A percentile compares a stretch with the other conserved stretches of the same genome.
phyloP scores from a whole-genome alignment of 2,329 filamentous ascomycete genomes.

The Grosmannia clavigera region DNA sequence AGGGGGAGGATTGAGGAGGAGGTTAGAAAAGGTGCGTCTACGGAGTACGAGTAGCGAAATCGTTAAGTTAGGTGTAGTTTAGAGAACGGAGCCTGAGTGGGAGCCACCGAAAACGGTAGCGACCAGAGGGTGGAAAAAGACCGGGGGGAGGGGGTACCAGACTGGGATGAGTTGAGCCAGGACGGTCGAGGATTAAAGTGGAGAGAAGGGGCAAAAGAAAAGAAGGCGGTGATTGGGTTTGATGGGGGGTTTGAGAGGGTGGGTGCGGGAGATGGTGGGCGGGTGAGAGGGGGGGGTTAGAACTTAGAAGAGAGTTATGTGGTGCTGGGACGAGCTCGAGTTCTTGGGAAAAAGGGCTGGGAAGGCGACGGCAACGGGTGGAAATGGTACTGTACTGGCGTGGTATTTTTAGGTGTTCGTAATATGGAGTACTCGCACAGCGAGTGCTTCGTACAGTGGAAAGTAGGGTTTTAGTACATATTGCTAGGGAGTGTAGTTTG shows the following conservation, averaged over 20 bases:
- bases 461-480: background rate
- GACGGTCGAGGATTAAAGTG: background rate
- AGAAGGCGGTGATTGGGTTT: background rate
- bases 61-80: background rate
- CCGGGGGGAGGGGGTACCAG: background rate
- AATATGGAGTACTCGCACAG: too few relatives aligned
- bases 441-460: too few relatives aligned
- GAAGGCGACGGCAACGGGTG: background rate
- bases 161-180: background rate
- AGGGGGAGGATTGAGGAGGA: background rate
- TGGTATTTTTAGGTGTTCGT: too few relatives aligned
- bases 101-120: background rate
- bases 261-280: background rate
- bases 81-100: background rate
- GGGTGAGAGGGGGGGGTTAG: background rate
- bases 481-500: background rate
- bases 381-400: background rate
- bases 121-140: background rate
- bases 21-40: background rate
- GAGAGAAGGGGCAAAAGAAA: background rate
- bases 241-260: background rate
- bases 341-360: background rate
- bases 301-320: too few relatives aligned
- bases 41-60: background rate
- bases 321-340: background rate